Base-by-base conservation (phyloP, 257 asterid species). In the Solanum chmielewskii region DNA sequence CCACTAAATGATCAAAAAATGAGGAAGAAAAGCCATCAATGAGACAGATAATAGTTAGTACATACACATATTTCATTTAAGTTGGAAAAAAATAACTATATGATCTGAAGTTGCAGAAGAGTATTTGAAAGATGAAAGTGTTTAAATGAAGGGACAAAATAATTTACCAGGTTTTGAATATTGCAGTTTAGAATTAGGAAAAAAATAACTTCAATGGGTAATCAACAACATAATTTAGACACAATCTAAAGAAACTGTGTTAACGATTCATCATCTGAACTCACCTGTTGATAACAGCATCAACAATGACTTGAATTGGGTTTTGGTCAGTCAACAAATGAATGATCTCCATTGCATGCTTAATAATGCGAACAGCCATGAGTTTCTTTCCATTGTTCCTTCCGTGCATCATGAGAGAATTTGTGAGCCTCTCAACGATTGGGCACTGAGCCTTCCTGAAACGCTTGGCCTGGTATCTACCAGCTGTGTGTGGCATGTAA, bases 371-470 rank as follows among this genome's bases (percentile, higher is more conserved):
- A 9, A 94, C 98, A 27, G 96, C 98, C 97, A 92, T 94, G 31
- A 93, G 93, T 93, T 95, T 95, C 94, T 94, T 95, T 0, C 98
- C 98, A 6, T 95, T 95, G 95, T 95, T 95, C n/a, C 98, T 62
- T 2, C 98, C 98, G 6, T 94, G 98, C 98, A 95, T 95, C 97
- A 94, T 94, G 70, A 95, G 96, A 2, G 98, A 95, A 90, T 94
- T 95, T 85, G 98, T 94, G 91, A 94, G 62, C 89, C 97, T 91
- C 88, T 94, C 96, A 45, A 94, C 94, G 87, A 95, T 89, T 0
- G 98, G 97, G 93, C 98, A 95, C 84, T 95, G 97, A 4, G 98
- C 98, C 95, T 95, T 95, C 89, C 98, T 90, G 91, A 95, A 95
- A 6, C 98, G 87, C 92, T 90, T 95, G 0, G 88, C 93, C 84